A percentile compares a stretch with the other conserved stretches of the same genome.
Evolutionary conservation across 805 yeast species (phyloP).

Genomic region (Wickerhamiella slavikovae): DNA sequence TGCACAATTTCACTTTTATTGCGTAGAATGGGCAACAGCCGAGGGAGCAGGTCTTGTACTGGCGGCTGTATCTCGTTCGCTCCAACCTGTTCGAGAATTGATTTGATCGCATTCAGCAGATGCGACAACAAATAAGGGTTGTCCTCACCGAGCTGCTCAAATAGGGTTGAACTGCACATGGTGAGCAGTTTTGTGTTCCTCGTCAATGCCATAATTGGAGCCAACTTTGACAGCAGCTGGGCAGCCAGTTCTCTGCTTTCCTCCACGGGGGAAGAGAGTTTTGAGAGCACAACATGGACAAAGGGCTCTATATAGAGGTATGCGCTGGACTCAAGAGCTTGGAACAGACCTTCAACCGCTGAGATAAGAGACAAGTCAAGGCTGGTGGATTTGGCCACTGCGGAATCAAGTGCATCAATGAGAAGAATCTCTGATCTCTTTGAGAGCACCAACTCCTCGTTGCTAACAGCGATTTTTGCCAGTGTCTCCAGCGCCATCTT

Average conservation of each 20-base stretch:
- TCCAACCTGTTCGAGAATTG: constrained; percentile 41
- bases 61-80: constrained; percentile 56
- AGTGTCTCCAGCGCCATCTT: constrained; percentile 59
- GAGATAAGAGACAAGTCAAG: constrained; percentile 8
- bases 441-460: constrained; percentile 28
- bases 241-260: constrained; percentile 71
- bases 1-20: constrained; percentile 85
- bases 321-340: constrained; percentile 39
- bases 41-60: constrained; percentile 59
- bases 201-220: constrained; percentile 46
- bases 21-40: constrained; percentile 75
- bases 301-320: constrained; percentile 56
- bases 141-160: constrained; percentile 85
- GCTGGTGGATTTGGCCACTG: background rate
- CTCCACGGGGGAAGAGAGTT: constrained; percentile 50
- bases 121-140: constrained; percentile 89
- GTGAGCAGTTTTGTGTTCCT: constrained; percentile 40
- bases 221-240: constrained; percentile 44
- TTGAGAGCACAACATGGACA: constrained; percentile 47
- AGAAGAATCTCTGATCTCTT: constrained; percentile 41
- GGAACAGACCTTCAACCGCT: constrained; percentile 44
- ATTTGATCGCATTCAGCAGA: constrained; percentile 45
- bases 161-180: constrained; percentile 54
- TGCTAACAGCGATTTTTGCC: background rate
- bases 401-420: constrained; percentile 49